A percentile compares a stretch with the other conserved stretches of the same genome.
phyloP scores from a whole-genome alignment of 2,329 filamentous ascomycete species.

The Alternaria brassicicola region DNA sequence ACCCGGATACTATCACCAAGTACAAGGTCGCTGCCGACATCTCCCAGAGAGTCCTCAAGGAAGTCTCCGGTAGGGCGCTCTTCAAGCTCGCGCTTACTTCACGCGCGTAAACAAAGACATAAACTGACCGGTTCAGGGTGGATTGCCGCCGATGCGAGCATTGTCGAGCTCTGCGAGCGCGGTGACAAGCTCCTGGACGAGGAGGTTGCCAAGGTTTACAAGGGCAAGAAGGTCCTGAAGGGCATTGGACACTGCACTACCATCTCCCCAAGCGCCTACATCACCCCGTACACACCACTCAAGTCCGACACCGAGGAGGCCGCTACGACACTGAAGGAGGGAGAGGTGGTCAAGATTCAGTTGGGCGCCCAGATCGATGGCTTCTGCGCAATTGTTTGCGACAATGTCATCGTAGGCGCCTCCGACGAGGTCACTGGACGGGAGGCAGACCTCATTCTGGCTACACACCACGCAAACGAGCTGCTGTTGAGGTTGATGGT shows the following conservation, averaged over 20 bases:
- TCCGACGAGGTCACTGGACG: conserved; percentile 74
- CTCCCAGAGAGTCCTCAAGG: conserved; percentile 92
- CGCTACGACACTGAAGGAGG: conserved; percentile 75
- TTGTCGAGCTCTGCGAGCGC: conserved; percentile 91
- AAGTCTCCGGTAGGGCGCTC: conserved; percentile 65
- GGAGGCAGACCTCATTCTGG: conserved; percentile 84
- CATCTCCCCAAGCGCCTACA: conserved; percentile 88
- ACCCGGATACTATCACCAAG: conserved; percentile 95
- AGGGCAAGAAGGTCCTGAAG: conserved; percentile 96
- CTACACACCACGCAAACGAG: conserved; percentile 95
- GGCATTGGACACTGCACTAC: conserved; percentile 95
- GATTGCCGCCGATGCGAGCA: conserved; percentile 85
- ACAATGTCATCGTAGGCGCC: conserved; percentile 78
- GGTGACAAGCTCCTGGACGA: conserved; percentile 95
- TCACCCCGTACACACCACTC: conserved; percentile 96
- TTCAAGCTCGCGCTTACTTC: conserved; percentile 3
- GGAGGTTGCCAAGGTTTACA: conserved; percentile 94
- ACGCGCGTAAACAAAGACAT: conserved; percentile 5
- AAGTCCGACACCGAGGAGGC: conserved; percentile 86
- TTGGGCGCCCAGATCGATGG: conserved; percentile 99
- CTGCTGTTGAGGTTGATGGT: conserved; percentile 88
- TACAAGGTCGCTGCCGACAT: conserved; percentile 97
- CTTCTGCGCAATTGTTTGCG: conserved; percentile 94
- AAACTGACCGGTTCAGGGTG: conserved; percentile 57
- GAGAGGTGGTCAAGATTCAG: conserved; percentile 95